Percentiles rank a stretch among this genome's conserved stretches.
Conservation (phyloP, 2,329 filamentous ascomycete genomes). For the Chaetothyriales sp. region DNA sequence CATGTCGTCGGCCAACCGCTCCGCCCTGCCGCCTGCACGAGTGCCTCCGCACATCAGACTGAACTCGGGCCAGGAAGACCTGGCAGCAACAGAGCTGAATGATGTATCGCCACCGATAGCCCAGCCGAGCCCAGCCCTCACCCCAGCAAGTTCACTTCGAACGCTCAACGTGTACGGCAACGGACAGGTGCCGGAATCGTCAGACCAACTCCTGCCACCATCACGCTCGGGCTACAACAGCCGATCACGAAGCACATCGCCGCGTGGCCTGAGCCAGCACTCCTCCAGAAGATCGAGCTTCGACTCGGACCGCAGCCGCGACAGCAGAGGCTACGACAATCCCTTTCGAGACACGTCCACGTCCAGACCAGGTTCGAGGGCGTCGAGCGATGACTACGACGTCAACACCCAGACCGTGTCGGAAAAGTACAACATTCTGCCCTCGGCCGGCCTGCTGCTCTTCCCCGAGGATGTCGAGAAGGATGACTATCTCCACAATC, state of each 20-base stretch:
- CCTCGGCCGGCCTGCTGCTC: constrained; percentile 49
- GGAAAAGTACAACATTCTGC: constrained; percentile 58
- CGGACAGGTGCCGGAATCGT: constrained; percentile 11
- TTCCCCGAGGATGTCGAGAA: constrained; percentile 61
- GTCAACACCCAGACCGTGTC: constrained; percentile 59
- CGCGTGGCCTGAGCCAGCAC: not conserved
- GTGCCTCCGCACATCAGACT: constrained; percentile 46
- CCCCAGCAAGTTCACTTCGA: constrained; percentile 4
- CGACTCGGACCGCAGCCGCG: constrained; percentile 44
- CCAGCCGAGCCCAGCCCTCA: constrained; percentile 4
- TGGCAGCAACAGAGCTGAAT: constrained; percentile 21
- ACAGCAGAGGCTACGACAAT: constrained; percentile 36
- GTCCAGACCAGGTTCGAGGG: constrained; percentile 33
- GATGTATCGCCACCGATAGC: constrained; percentile 11
- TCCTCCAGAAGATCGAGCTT: constrained; percentile 51
- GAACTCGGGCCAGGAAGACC: constrained; percentile 45
- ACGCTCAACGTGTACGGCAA: constrained; percentile 16
- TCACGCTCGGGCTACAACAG: constrained; percentile 14
- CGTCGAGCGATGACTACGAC: constrained; percentile 49
- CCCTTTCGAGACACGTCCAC: constrained; percentile 48
- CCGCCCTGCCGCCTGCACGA: constrained; percentile 12
- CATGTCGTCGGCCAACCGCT: constrained; percentile 16
- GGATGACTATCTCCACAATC: constrained; percentile 58
- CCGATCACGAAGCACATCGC: not conserved
- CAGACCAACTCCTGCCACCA: constrained; percentile 16